Base-by-base conservation (phyloP, 2,329 filamentous ascomycete genomes). In the Elsinoe ampelina region DNA sequence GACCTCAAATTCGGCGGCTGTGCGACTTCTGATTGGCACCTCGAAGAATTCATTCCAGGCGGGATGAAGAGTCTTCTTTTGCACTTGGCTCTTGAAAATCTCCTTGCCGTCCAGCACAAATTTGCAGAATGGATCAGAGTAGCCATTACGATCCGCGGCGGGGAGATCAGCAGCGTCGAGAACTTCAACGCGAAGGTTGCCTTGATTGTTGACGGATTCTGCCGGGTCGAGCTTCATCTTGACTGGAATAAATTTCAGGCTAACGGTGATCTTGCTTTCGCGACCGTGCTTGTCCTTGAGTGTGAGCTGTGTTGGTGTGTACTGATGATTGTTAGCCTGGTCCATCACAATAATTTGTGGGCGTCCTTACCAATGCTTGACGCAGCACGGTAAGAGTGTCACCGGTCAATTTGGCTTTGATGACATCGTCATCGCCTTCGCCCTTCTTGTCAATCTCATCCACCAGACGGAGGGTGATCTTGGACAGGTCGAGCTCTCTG, bases 121-220 rank as follows among this genome's bases (percentile, higher is more conserved):
- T 67, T 92, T 92, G 80, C 88, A 95, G 76, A 92, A 98, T 3
- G 93, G 93, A 67, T 98, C 93, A 65, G 90, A 96, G 79, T 87
- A 97, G 63, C 93, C 93, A 68, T 98, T 98, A 34, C 90, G 85
- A 67, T 98, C 93, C 26, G 92, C 92, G 1, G 93, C 85, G 6
- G 93, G 93, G n/a, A 98, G 80, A 59, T 95, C 85, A 7, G 81
- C 75, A 15, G 85, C 93, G 70, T 95, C 90, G 36, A 97, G 75
- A 15, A 98, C 80, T 65, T 97, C 90, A n/a, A 98, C 89, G 17
- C 91, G 87, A 19, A 98, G 83, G 58, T 84, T 91, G 59, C 93
- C 93, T 83, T 95, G 95, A 73, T 98, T 98, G 81, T 96, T 97
- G 78, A 98, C 95, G 67, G 90, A 96, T 73, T 98, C 93, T 65